Base-by-base conservation (phyloP, 2,329 filamentous ascomycete genomes). In the Pestalotiopsis sp. region DNA sequence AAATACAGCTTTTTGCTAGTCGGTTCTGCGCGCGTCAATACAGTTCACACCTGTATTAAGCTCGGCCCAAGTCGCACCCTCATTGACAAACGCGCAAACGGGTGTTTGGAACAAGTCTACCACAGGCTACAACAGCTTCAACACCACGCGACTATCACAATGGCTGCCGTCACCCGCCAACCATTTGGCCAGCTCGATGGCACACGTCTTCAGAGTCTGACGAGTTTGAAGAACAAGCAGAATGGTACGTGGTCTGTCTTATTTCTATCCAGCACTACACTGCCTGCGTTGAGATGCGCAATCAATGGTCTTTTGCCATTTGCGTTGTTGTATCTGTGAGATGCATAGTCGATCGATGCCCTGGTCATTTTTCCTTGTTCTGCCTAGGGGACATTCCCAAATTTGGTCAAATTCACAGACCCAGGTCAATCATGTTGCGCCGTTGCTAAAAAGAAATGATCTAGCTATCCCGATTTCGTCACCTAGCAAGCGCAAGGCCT, bases 211-310 rank as follows among this genome's bases (percentile, higher is more conserved):
- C 91, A 93, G 79, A 89, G 85, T 72, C 83, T 95, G 75, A 91
- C 90, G 31, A 93, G 90, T 81, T 82, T 91, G 64, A 95, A 94
- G 85, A 95, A 95, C 80, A 86, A 90, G 80, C 92, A 95, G 77
- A 91, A 91, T 84, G 87, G 89, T 91, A 87, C 74, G 87, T 84
- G 68, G 56, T 45, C 17, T 11, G 31, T 49, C 11, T n/a, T 58
- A 6, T 38, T 41, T 13, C 23, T 63, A 12, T 7, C 6, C 36
- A 56, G 20, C 12, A 60, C 27, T 60, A 12, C 27, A 5, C 17
- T 27, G 23, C 3, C 57, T 14, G 31, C 31, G 2, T 60, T 60
- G 6, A 12, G 13, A 52, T 20, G 45, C 20, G 45, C 14, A 52
- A n/a, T 52, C 45, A 36, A 6, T 36, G 31, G 31, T 9, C 2